phyloP scores from a whole-genome alignment of 495 filamentous ascomycete species.

The Daldinia concentrica region DNA sequence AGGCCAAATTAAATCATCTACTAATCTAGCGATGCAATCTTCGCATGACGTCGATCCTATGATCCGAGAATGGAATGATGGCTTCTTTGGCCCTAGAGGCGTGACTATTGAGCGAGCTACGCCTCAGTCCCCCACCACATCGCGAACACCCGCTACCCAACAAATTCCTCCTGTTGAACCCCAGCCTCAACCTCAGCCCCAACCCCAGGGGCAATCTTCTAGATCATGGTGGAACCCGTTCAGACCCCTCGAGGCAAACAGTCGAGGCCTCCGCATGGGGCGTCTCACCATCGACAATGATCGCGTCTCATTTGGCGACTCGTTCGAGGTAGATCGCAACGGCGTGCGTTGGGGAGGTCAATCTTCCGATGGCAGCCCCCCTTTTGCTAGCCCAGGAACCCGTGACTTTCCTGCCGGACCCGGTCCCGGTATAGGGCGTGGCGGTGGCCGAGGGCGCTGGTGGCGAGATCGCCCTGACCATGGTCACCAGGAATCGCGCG shows the following conservation, averaged over 20 bases:
- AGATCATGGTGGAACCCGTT: constrained; percentile 42
- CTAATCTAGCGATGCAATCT: constrained; percentile 10
- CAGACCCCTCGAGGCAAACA: constrained; percentile 14
- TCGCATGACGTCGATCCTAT: constrained; percentile 45
- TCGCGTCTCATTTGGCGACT: constrained; percentile 50
- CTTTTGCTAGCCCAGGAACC: neutral
- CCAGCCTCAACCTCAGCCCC: constrained; percentile 16
- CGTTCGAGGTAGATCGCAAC: constrained; percentile 52
- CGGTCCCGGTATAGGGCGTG: neutral
- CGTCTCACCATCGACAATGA: constrained; percentile 51
- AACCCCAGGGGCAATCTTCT: constrained; percentile 14
- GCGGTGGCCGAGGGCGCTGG: constrained; percentile 1
- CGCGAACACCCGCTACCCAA: neutral
- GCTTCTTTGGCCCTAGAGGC: constrained; percentile 58
- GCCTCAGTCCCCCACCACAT: neutral
- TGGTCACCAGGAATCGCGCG: constrained; percentile 9
- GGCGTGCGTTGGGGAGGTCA: constrained; percentile 49
- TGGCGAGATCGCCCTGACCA: neutral
- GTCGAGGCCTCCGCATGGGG: constrained; percentile 46
- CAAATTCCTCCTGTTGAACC: neutral
- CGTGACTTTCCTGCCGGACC: constrained; percentile 7
- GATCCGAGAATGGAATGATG: constrained; percentile 61
- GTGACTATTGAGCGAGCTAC: constrained; percentile 22
- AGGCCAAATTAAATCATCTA: constrained; percentile 39
- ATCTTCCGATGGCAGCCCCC: neutral